Conservation (phyloP, 2,329 filamentous ascomycete genomes). For the Seiridium cupressi region DNA sequence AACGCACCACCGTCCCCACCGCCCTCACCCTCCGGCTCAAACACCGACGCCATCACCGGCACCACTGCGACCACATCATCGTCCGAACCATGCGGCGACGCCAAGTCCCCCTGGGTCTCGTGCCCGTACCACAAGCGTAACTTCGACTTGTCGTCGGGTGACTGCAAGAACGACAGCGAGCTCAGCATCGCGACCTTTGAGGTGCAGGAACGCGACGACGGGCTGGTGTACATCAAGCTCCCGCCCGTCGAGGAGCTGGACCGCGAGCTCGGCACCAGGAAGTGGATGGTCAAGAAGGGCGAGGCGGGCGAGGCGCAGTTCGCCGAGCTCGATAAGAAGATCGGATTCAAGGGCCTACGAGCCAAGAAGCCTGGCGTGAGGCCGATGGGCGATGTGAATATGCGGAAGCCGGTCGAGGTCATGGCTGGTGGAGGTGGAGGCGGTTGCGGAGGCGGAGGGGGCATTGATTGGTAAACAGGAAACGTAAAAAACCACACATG, state of each 20-base stretch:
- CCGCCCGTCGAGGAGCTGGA: conserved; percentile 82
- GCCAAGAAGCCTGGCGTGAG: conserved; percentile 40
- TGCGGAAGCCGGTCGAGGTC: conserved; percentile 36
- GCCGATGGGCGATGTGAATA: conserved; percentile 28
- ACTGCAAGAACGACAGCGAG: conserved; percentile 70
- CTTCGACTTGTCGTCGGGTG: conserved; percentile 71
- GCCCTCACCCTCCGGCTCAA: conserved; percentile 6
- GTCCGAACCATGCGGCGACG: conserved; percentile 11
- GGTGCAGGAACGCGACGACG: conserved; percentile 70
- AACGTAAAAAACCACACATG: background rate
- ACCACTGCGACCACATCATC: conserved; percentile 16
- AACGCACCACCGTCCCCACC: conserved; percentile 33
- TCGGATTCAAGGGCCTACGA: conserved; percentile 40
- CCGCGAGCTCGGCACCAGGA: conserved; percentile 70
- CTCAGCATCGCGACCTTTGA: conserved; percentile 83
- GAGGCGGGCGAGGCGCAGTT: conserved; percentile 47
- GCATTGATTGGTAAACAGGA: conserved; percentile 42
- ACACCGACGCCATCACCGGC: conserved; percentile 10
- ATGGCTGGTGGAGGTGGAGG: conserved; percentile 31
- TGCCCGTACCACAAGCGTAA: conserved; percentile 91
- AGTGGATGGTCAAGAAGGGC: conserved; percentile 75
- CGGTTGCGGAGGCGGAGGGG: conserved; percentile 25
- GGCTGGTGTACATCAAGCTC: conserved; percentile 75
- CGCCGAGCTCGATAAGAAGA: conserved; percentile 44
- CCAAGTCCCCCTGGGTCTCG: conserved; percentile 69